phyloP scores from a whole-genome alignment of 2,329 filamentous ascomycete genomes.

The Aureobasidium sp. region DNA sequence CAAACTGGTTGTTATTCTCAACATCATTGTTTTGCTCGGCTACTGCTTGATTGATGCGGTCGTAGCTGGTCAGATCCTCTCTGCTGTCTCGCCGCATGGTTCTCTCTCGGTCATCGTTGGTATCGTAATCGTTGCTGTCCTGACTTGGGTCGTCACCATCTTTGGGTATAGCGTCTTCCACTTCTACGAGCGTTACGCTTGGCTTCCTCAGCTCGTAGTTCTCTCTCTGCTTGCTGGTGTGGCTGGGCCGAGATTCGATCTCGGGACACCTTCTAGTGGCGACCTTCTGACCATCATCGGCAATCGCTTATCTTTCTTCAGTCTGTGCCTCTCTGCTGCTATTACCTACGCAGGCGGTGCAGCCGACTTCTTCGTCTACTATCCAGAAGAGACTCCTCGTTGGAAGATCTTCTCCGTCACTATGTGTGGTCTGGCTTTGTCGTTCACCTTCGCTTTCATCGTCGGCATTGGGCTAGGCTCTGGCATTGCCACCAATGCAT shows the following conservation, averaged over 20 bases:
- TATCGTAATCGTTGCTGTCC: constrained; percentile 57
- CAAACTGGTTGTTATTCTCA: constrained; percentile 56
- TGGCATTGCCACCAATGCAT: constrained; percentile 44
- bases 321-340: constrained; percentile 57
- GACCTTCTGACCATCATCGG: constrained; percentile 45
- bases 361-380: constrained; percentile 65
- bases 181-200: constrained; percentile 60
- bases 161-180: constrained; percentile 64
- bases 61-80: constrained; percentile 61
- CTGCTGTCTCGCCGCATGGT: constrained; percentile 52
- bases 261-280: constrained; percentile 44
- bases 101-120: constrained; percentile 58
- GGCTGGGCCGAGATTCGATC: constrained; percentile 54
- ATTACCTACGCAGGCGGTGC: constrained; percentile 57
- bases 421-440: constrained; percentile 48
- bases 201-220: constrained; percentile 56
- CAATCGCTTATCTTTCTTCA: constrained; percentile 61
- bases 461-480: constrained; percentile 57
- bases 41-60: constrained; percentile 59
- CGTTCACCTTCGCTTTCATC: constrained; percentile 55
- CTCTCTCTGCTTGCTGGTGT: constrained; percentile 56
- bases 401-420: constrained; percentile 52
- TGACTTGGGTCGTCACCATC: constrained; percentile 57
- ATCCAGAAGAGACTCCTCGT: constrained; percentile 46
- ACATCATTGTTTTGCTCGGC: constrained; percentile 54